Evolutionary conservation across 306 rosid genomes (phyloP), one percentile per base, ranked within the genome.

Genomic region (Bauhinia variegata): DNA sequence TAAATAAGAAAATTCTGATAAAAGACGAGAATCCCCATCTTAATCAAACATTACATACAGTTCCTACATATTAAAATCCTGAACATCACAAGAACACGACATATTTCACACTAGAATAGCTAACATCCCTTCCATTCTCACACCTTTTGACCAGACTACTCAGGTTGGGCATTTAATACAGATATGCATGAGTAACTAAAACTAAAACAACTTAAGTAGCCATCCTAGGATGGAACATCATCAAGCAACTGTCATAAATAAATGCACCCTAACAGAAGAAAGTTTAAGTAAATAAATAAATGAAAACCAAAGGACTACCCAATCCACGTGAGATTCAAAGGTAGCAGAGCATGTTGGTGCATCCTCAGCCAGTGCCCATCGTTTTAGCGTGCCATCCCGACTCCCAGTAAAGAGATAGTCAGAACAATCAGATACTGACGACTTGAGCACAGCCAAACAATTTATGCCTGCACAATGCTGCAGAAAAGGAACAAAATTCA

Each of bases 391-490:
- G 70, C 99, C 99, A 83, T 93, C 99, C 51, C 99, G 99, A 73
- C 97, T 93, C 63, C 99, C 99, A 23, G 96, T 88, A 65, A 88
- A 88, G 65, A 90, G 96, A 80, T 74, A 86, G 83, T 90, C 92
- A 71, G 65, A 72, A 23, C 86, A 90, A 74, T 82, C 87, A 60
- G 88, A 65, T 67, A 64, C 75, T 43, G 86, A 66, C 60, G 95
- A 65, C 41, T 82, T 83, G 44, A 75, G 88, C 43, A 89, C 71
- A 60, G 96, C 81, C 80, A 93, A 73, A 80, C 97, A 86, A 73
- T 93, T 93, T 81, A 93, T 72, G 66, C 99, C 97, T 61, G 96
- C 97, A 72, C 90, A 93, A 75, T 93, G 99, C 99, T 93, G 93
- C 79, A 68, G 50, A 75, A 63, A 55, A 66, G 36, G 77, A 75